These are phyloP conservation scores for Ceratocystis lukuohia DNA, from an alignment of 2,329 filamentous ascomycete species.

Conservation along the genomic window DNA sequence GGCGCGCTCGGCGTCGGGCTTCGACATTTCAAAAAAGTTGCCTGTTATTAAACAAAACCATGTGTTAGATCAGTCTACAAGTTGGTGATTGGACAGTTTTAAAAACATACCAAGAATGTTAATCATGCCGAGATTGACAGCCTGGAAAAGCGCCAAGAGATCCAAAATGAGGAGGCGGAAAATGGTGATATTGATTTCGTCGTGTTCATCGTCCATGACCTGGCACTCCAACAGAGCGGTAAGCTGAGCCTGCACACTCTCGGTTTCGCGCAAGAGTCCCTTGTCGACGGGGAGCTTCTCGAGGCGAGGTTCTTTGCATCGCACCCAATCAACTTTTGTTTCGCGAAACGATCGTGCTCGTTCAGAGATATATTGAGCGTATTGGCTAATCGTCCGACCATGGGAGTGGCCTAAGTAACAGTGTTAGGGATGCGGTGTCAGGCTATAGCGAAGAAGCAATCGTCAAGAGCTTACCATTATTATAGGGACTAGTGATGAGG, in stretches of 20 bases:
- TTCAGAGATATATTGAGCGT: constrained; percentile 73
- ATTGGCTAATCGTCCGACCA: constrained; percentile 85
- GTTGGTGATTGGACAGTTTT: background rate
- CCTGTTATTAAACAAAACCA: constrained; percentile 37
- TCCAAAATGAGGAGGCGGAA: constrained; percentile 87
- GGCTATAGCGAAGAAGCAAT: background rate
- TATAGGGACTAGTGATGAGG: constrained; percentile 79
- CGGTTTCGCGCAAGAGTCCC: constrained; percentile 80
- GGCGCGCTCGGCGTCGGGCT: constrained; percentile 79
- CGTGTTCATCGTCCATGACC: constrained; percentile 81
- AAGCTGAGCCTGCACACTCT: constrained; percentile 79
- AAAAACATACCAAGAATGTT: constrained; percentile 67
- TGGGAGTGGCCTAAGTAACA: constrained; percentile 65
- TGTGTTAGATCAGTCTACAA: background rate
- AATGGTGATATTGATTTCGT: constrained; percentile 90
- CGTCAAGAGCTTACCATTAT: constrained; percentile 57
- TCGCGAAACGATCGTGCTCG: constrained; percentile 70
- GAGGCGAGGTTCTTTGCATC: constrained; percentile 65
- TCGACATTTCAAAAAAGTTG: constrained; percentile 97
- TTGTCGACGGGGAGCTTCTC: constrained; percentile 84
- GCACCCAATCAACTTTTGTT: constrained; percentile 81
- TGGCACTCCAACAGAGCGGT: constrained; percentile 71
- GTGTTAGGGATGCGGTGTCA: background rate
- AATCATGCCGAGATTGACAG: constrained; percentile 93
- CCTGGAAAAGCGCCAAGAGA: constrained; percentile 77